phyloP scores from a whole-genome alignment of 2,329 filamentous ascomycete genomes.

The Grosmannia serpens region DNA sequence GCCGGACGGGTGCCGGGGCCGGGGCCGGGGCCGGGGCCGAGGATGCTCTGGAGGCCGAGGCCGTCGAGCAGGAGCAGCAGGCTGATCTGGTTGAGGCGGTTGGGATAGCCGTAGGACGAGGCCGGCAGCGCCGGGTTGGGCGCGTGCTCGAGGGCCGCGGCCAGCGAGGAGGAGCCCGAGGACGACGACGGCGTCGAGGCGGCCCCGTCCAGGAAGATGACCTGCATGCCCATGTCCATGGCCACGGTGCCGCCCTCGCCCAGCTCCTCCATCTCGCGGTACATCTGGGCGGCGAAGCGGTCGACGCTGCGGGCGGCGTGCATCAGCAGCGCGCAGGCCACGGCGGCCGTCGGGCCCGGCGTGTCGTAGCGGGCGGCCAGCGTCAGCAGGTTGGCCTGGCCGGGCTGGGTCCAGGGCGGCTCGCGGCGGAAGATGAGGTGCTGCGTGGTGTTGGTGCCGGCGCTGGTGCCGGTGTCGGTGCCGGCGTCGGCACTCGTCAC shows the following conservation, averaged over 20 bases:
- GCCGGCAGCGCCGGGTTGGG: slow-evolving; percentile 55
- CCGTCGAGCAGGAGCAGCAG: slow-evolving; percentile 87
- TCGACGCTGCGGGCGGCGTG: slow-evolving; percentile 64
- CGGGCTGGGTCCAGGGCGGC: slow-evolving; percentile 60
- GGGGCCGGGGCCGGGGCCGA: slow-evolving; percentile 14
- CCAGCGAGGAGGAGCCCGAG: slow-evolving; percentile 30
- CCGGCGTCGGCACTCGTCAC: slow-evolving; percentile 23
- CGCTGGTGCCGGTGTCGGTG: slow-evolving; percentile 29
- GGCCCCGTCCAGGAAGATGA: slow-evolving; percentile 58
- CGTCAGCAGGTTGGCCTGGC: slow-evolving; percentile 62
- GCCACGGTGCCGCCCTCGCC: slow-evolving; percentile 42
- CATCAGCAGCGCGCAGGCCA: slow-evolving; percentile 74
- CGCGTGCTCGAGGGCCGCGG: slow-evolving; percentile 57
- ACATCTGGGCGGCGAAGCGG: slow-evolving; percentile 59
- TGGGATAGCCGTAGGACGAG: slow-evolving; percentile 51
- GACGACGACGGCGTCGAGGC: background rate
- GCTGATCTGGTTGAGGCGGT: slow-evolving; percentile 58
- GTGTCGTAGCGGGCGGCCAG: slow-evolving; percentile 77
- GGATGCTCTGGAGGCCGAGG: slow-evolving; percentile 45
- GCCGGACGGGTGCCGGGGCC: slow-evolving; percentile 13
- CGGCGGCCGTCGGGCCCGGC: slow-evolving; percentile 59
- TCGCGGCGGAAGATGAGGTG: slow-evolving; percentile 70
- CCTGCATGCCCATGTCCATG: slow-evolving; percentile 64
- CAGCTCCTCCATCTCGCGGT: slow-evolving; percentile 53
- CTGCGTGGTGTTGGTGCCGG: slow-evolving; percentile 30